Conservation (phyloP, 257 asterid genomes). For the Penstemon newberryi region DNA sequence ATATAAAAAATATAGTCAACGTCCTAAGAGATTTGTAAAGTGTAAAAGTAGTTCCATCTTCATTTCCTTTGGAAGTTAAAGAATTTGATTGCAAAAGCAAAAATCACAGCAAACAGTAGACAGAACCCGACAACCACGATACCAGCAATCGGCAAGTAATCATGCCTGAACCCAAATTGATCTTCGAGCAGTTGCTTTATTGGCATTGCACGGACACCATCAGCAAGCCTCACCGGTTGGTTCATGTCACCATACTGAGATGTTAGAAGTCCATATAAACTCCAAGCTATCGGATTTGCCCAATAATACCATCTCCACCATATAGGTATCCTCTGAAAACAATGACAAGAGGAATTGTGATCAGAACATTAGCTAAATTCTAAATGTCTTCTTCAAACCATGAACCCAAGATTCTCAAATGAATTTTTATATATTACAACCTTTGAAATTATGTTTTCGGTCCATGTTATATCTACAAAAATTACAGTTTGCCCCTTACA, state of each 20-base stretch:
- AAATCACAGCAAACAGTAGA: slow-evolving; percentile 58
- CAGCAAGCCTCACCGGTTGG: slow-evolving; percentile 49
- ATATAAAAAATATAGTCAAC: too few relatives aligned
- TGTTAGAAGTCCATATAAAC: slow-evolving; percentile 75
- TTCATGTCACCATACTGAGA: slow-evolving; percentile 76
- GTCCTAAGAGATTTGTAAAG: too few relatives aligned
- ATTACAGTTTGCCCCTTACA: too few relatives aligned
- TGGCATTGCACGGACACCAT: slow-evolving; percentile 49
- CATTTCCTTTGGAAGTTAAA: slow-evolving; percentile 82
- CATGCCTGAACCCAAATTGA: slow-evolving; percentile 73
- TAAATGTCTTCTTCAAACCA: too few relatives aligned
- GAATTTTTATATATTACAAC: too few relatives aligned
- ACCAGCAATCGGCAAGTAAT: slow-evolving; percentile 62
- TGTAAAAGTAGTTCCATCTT: background rate
- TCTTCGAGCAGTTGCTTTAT: slow-evolving; percentile 53
- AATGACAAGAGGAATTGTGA: background rate
- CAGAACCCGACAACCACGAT: slow-evolving; percentile 62
- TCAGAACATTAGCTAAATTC: too few relatives aligned
- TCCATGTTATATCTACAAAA: too few relatives aligned
- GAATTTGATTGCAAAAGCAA: slow-evolving; percentile 67
- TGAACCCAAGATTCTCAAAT: too few relatives aligned
- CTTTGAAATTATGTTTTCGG: too few relatives aligned
- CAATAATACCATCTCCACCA: slow-evolving; percentile 99
- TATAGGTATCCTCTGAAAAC: slow-evolving; percentile 71
- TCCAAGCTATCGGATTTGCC: slow-evolving; percentile 90